Evolutionary conservation across 2,329 filamentous ascomycete species (phyloP).

Genomic region (Aspergillus carbonarius): DNA sequence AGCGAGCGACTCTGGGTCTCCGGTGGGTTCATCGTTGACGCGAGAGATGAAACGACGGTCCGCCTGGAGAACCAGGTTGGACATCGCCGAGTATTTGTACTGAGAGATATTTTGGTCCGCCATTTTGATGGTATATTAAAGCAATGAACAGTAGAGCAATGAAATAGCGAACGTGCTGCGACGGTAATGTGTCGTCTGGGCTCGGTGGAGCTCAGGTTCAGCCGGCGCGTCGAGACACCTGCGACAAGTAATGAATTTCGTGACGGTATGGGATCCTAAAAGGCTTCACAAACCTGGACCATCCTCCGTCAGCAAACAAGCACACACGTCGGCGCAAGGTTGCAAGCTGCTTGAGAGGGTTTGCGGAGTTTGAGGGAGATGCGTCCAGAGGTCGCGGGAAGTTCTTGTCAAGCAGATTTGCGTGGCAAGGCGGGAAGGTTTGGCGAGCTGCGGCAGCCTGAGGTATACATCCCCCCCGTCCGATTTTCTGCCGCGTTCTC

Average conservation of each 20-base stretch:
- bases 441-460: conserved; percentile 23
- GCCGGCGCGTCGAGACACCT: conserved; percentile 34
- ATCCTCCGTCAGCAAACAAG: conserved; percentile 35
- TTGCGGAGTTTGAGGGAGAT: conserved; percentile 25
- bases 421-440: conserved; percentile 37
- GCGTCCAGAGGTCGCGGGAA: conserved; percentile 31
- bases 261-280: conserved; percentile 22
- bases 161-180: conserved; percentile 27
- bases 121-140: conserved; percentile 53
- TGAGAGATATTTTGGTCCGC: conserved; percentile 78
- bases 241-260: conserved; percentile 26
- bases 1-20: conserved; percentile 94
- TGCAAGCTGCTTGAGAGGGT: conserved; percentile 23
- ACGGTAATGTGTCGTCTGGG: conserved; percentile 27
- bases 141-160: conserved; percentile 20
- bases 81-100: conserved; percentile 99
- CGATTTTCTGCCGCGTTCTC: conserved; percentile 10
- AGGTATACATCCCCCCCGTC: conserved; percentile 21
- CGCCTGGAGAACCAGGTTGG: conserved; percentile 99
- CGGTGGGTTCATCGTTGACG: conserved; percentile 90
- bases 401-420: conserved; percentile 31
- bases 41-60: conserved; percentile 93
- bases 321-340: conserved; percentile 27
- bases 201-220: conserved; percentile 36
- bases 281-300: conserved; percentile 39